A percentile compares a stretch with the other conserved stretches of the same genome.
phyloP scores from a whole-genome alignment of 129 eudicot genomes.

The Tagetes erecta region DNA sequence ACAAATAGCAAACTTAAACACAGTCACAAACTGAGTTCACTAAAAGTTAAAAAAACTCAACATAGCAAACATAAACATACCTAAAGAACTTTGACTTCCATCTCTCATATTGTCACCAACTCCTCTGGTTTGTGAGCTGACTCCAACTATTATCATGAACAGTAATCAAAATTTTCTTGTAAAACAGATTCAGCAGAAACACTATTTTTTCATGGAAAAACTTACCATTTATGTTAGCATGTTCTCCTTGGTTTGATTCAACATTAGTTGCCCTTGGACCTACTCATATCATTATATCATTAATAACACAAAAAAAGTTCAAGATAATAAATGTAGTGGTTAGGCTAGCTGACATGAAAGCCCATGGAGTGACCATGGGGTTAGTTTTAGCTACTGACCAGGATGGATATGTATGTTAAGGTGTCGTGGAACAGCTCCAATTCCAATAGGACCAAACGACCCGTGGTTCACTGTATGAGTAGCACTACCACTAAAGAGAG shows the following conservation, averaged over 20 bases:
- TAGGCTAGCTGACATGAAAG: conserved; percentile 16
- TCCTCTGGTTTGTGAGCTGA: conserved; percentile 44
- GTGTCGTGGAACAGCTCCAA: conserved; percentile 66
- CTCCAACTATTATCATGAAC: conserved; percentile 41
- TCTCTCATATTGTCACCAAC: conserved; percentile 36
- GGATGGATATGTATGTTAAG: conserved; percentile 89
- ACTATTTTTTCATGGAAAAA: not conserved
- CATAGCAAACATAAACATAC: conserved; percentile 24
- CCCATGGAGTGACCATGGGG: conserved; percentile 3
- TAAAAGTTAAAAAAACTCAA: not conserved
- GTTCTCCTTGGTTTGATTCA: conserved; percentile 52
- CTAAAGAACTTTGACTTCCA: conserved; percentile 42
- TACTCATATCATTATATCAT: conserved; percentile 23
- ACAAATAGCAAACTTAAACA: conserved; percentile 19
- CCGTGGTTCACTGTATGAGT: conserved; percentile 39
- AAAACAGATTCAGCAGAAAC: conserved; percentile 5
- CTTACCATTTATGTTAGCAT: conserved; percentile 22
- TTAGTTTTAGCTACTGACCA: conserved; percentile 41
- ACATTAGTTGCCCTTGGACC: conserved; percentile 60
- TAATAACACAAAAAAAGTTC: conserved; percentile 5
- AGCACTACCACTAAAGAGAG: conserved; percentile 55
- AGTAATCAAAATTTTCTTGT: conserved; percentile 37
- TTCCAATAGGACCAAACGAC: conserved; percentile 52
- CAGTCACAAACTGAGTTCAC: not conserved
- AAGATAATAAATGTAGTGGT: not conserved